A percentile compares a stretch with the other conserved stretches of the same genome.
These are phyloP conservation scores for Mycena rosella DNA, from an alignment of 768 basidiomycete species.

Conservation along the genomic window DNA sequence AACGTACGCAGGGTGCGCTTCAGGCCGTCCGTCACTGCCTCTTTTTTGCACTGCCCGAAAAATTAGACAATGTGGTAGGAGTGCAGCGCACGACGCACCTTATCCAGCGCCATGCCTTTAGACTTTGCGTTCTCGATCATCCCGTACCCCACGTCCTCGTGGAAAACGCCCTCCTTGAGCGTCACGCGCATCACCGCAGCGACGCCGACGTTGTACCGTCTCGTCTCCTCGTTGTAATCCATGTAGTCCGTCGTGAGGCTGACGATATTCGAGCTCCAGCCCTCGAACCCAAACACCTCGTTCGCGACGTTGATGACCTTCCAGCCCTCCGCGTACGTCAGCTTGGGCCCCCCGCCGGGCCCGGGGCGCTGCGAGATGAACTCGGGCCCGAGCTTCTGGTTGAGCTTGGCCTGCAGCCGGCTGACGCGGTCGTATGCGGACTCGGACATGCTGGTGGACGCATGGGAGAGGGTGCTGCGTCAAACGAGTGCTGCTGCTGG, in stretches of 20 bases:
- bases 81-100: conserved; percentile 66
- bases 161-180: conserved; percentile 86
- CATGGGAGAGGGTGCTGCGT: conserved; percentile 39
- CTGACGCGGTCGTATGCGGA: conserved; percentile 78
- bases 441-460: conserved; percentile 63
- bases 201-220: conserved; percentile 77
- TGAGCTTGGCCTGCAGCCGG: conserved; percentile 82
- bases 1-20: conserved; percentile 94
- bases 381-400: conserved; percentile 94
- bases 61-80: neutral
- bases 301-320: conserved; percentile 98
- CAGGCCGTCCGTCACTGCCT: conserved; percentile 94
- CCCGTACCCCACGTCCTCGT: conserved; percentile 97
- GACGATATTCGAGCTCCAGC: conserved; percentile 89
- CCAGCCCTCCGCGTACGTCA: conserved; percentile 98
- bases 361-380: conserved; percentile 91
- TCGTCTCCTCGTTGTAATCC: conserved; percentile 79
- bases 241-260: conserved; percentile 82
- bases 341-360: conserved; percentile 86
- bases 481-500: conserved; percentile 40
- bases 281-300: conserved; percentile 98
- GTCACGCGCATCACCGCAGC: conserved; percentile 91
- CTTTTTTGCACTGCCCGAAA: conserved; percentile 89
- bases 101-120: conserved; percentile 91
- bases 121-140: conserved; percentile 85